These are phyloP conservation scores for Cutaneotrichosporon sp. DNA, from an alignment of 1,284 basidiomycete species.

Conservation along the genomic window DNA sequence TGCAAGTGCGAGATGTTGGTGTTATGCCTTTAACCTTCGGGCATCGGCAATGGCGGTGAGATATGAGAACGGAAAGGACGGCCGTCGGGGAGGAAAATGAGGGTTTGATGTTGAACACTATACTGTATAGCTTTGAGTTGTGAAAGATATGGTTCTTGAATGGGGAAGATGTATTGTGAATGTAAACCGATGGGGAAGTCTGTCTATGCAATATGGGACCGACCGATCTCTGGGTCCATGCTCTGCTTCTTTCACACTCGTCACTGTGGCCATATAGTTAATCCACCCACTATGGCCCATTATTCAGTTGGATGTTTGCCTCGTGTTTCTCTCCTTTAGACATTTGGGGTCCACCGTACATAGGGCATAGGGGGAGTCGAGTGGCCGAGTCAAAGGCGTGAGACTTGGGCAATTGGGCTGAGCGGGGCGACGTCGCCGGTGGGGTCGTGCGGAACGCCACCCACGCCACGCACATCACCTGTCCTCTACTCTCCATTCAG, in stretches of 20 bases:
- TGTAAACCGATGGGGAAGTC: too few relatives aligned
- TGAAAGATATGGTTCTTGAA: too few relatives aligned
- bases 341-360: background rate
- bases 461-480: too few relatives aligned
- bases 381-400: background rate
- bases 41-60: background rate
- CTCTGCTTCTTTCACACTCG: too few relatives aligned
- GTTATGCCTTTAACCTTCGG: background rate
- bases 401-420: background rate
- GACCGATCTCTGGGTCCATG: too few relatives aligned
- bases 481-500: too few relatives aligned
- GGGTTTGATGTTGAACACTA: background rate
- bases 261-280: too few relatives aligned
- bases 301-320: background rate
- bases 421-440: background rate
- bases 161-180: too few relatives aligned
- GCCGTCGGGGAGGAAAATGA: background rate
- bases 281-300: too few relatives aligned
- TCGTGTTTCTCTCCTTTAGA: background rate
- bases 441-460: background rate
- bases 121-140: too few relatives aligned
- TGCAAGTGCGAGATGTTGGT: background rate
- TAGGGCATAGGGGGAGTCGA: too few relatives aligned
- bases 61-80: background rate
- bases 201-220: too few relatives aligned